Evolutionary conservation across 2,329 filamentous ascomycete genomes (phyloP), one percentile per base, ranked within the genome.

Genomic region (Pseudogymnoascus sp.): DNA sequence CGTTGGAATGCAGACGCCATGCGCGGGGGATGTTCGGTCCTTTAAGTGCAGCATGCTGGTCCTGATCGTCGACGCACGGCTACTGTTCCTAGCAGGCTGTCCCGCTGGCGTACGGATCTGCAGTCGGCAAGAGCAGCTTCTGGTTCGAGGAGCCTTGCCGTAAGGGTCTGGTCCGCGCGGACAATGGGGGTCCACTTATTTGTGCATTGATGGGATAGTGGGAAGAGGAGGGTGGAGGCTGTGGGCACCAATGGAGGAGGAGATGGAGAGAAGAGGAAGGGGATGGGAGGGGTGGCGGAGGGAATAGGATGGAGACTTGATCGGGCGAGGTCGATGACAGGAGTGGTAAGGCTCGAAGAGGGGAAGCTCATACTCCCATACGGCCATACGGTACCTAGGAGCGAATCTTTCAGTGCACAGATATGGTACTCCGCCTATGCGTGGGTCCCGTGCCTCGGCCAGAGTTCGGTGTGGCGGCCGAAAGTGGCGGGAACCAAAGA

Each of bases 381-480:
- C 29, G 39, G 16, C 39, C 16, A 21, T 19, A 41, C 10, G 12
- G 4, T 2, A 21, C 16, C 39, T 21, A 4, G 16, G 16, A 8
- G 3, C 16, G 16, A 16, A 16, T 16, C 39, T 21, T 16, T 41
- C n/a, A 12, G 3, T 21, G 8, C 10, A 16, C 39, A 45, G 10
- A 45, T 55, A 55, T 55, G 49, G 45, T 55, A 55, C 26, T 55
- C 71, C 45, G 49, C n/a, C 26, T 33, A n/a, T 19, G 49, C 16
- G 26, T 55, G 26, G 49, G 49, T 19, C 49, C 8, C 26, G 49
- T 19, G 49, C 26, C 26, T 33, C 26, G 49, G 49, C 26, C 49
- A 31, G 41, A 19, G n/a, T 31, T 55, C 33, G 49, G 29, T 14
- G 29, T 33, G 49, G 49, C 49, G 29, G 29, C 49, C 29, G 7